Evolutionary conservation across 371 early-diverging fungal species (phyloP).

Genomic region (Mucor sp.): DNA sequence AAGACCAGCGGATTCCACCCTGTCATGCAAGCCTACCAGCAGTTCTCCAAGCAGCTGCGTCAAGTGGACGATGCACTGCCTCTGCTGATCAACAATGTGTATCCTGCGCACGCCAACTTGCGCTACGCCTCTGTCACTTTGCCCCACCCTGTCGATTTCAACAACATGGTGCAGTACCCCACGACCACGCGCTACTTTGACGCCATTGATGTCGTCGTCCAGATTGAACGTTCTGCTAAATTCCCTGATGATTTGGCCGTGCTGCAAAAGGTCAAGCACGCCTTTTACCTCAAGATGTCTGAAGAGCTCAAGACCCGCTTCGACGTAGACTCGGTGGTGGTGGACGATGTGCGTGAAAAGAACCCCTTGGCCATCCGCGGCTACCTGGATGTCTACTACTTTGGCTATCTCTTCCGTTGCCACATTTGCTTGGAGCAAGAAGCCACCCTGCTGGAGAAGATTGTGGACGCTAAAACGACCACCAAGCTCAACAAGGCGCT

Average conservation of each 20-base stretch:
- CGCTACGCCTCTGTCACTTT: constrained; percentile 78
- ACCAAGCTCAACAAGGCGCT: constrained; percentile 43
- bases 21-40: constrained; percentile 69
- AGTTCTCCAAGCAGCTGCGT: constrained; percentile 69
- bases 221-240: constrained; percentile 79
- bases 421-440: constrained; percentile 77
- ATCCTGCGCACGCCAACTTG: constrained; percentile 66
- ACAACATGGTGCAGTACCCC: constrained; percentile 41
- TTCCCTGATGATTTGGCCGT: constrained; percentile 93
- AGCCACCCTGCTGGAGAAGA: constrained; percentile 56
- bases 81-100: constrained; percentile 70
- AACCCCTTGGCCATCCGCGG: constrained; percentile 55
- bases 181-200: constrained; percentile 66
- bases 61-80: constrained; percentile 75
- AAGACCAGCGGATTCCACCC: constrained; percentile 67
- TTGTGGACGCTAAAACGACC: constrained; percentile 52
- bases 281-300: constrained; percentile 77
- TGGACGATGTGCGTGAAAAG: constrained; percentile 46
- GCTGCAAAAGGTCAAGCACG: constrained; percentile 88
- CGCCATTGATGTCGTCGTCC: constrained; percentile 78
- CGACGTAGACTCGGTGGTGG: constrained; percentile 39
- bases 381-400: constrained; percentile 69
- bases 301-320: constrained; percentile 48
- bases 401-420: constrained; percentile 77
- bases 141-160: constrained; percentile 74